Base-by-base conservation (phyloP, 2,329 filamentous ascomycete species). In the Alternaria gaisen region DNA sequence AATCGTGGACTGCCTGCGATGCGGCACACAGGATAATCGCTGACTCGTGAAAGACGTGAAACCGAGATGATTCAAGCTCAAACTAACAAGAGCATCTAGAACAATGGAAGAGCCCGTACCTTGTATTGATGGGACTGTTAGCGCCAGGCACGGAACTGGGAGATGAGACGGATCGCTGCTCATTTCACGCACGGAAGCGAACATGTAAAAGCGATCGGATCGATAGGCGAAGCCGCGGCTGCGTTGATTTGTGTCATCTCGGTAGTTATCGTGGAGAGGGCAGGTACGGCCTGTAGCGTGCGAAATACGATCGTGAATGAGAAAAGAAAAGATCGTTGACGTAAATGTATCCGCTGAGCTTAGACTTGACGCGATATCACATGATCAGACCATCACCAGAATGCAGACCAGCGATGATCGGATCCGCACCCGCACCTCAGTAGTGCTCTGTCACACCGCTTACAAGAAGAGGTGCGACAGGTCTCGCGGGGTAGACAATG, bases 291-390 rank as follows among this genome's bases (percentile, higher is more conserved):
- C 16, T n/a, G 20, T 50, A 30, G 46, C 11, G 8, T 9, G 46
- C 30, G 30, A 28, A 16, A 43, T 54, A 38, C 34, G 20, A 56
- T 24, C n/a, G 41, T 34, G 34, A 47, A n/a, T 36, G 41, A 18
- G 42, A 50, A 53, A 44, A 58, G 57, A 42, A 53, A 53, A 61
- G 24, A 58, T 50, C 16, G 34, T 58, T 60, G 58, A 60, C 46
- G 54, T 57, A 46, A 41, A 60, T 42, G 47, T 36, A 32, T n/a
- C 10, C 36, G 52, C 52, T 8, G 30, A 52, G 53, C 42, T 47
- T 53, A 1, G 53, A 48, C 50, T 30, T 22, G 53, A 62, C 62
- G 62, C 62, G 62, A 59, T 43, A 47, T 53, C 62, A 64, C 62
- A 60, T 64, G 62, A 44, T n/a, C 42, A 12, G n/a, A 16, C 43